Percentiles rank a stretch among this genome's conserved stretches.
These are phyloP conservation scores for Iris macrosiphon DNA, from an alignment of 106 monocot species.

Conservation along the genomic window DNA sequence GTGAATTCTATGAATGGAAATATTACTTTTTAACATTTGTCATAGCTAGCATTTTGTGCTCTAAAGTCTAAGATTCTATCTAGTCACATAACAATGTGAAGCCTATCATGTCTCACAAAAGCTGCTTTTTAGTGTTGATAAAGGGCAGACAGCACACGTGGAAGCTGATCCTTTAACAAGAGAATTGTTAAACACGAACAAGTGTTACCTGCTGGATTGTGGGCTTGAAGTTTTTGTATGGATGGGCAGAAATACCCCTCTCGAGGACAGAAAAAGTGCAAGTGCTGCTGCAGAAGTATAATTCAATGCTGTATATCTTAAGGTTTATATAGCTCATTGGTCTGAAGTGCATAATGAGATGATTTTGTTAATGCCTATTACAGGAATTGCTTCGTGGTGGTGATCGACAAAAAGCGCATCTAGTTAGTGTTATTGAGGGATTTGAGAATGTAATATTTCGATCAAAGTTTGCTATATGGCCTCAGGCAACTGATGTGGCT, in stretches of 20 bases:
- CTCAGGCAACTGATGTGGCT: conserved; percentile 48
- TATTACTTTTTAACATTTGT: background rate
- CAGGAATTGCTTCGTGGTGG: conserved; percentile 55
- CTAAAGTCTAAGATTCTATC: background rate
- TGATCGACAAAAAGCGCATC: conserved; percentile 45
- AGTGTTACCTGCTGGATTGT: conserved; percentile 90
- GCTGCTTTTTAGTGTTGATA: conserved; percentile 37
- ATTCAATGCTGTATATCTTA: conserved; percentile 4
- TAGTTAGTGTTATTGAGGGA: conserved; percentile 84
- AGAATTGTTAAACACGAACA: conserved; percentile 70
- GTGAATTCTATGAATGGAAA: background rate
- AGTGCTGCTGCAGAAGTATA: conserved; percentile 80
- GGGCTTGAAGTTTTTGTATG: conserved; percentile 80
- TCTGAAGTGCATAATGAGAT: conserved; percentile 1
- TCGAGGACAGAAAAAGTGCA: conserved; percentile 83
- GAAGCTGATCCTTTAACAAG: conserved; percentile 54
- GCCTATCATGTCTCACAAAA: conserved; percentile 1
- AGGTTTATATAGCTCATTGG: background rate
- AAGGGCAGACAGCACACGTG: conserved; percentile 43
- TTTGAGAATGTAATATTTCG: conserved; percentile 74
- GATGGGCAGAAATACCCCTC: conserved; percentile 83
- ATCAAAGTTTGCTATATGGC: conserved; percentile 77
- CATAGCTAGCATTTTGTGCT: background rate
- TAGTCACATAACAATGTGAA: background rate
- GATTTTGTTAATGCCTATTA: background rate